Evolutionary conservation across 148 eudicot species (phyloP).

Genomic region (Rhododendron ferrugineum): DNA sequence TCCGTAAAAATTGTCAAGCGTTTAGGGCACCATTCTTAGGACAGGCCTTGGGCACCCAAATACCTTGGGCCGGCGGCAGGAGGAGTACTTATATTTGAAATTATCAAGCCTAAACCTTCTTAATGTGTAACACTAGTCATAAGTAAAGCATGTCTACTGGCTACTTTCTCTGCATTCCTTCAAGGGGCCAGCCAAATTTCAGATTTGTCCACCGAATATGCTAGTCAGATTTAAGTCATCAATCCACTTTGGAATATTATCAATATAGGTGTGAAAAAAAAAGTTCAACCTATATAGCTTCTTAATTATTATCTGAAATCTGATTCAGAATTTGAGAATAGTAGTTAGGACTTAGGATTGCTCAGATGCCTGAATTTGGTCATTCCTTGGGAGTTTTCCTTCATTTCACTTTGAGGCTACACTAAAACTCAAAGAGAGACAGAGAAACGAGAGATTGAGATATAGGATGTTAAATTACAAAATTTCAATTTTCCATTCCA

Average conservation of each 20-base stretch:
- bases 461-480: not conserved
- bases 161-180: not conserved
- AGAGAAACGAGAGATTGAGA: not conserved
- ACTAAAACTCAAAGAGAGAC: not conserved
- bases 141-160: not conserved
- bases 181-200: not conserved
- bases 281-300: not conserved
- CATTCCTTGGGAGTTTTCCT: not conserved
- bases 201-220: not conserved
- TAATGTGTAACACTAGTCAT: not conserved
- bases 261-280: not conserved
- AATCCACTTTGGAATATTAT: not conserved
- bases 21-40: too few species aligned
- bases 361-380: not conserved
- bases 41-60: too few species aligned
- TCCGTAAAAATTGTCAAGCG: too few species aligned
- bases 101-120: not conserved
- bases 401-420: not conserved
- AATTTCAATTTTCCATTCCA: constrained; percentile 4
- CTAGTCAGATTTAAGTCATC: not conserved
- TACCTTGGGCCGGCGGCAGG: too few species aligned
- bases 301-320: not conserved
- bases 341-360: not conserved
- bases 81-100: not conserved
- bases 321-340: not conserved